Evolutionary conservation across 305 asterid species (phyloP), one percentile per base, ranked within the genome.

Genomic region (Rubia peregrina): DNA sequence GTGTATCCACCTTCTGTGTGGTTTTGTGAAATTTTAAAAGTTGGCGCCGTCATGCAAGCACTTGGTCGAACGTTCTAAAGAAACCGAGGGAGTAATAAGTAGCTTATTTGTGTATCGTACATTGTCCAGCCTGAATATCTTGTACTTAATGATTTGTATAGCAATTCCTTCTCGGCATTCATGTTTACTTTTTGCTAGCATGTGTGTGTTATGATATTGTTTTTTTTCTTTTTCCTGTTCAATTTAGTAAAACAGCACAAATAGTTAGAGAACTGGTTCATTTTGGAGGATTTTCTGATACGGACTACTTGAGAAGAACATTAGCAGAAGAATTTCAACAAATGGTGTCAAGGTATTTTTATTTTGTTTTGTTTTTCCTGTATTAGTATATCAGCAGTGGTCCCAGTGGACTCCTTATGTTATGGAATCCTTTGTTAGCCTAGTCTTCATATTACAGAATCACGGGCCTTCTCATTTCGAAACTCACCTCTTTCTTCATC

Each of bases 251-350:
- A 80, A 89, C 87, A 72, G 80, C 81, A 87, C 81, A 83, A 79
- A 87, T 86, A 73, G 86, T 85, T 53, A 73, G 36, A 71, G 96
- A 94, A 75, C 81, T 94, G 83, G 81, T 81, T 79, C 85, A 74
- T 77, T 89, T 94, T 79, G 97, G 98, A 76, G 97, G 98, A 59
- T 91, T 91, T 84, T 82, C 84, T 77, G 96, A 91, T 84, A 69
- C 85, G 49, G 89, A 78, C 48, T 89, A 79, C 85, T 78, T 94
- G 89, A 81, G 70, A 75, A 83, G 97, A 82, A 85, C 99, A 66
- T 81, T 94, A 75, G 85, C 88, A 60, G 81, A 84, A 78, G 97
- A 85, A 82, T 94, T 88, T 81, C 92, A 75, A 79, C 93, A 87
- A 78, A 77, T 89, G 89, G 85, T 85, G 78, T 80, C 81, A 73